Percentiles rank a stretch among this genome's conserved stretches.
phyloP scores from a whole-genome alignment of 73 alveolate species.

The Diophrys appendiculata region DNA sequence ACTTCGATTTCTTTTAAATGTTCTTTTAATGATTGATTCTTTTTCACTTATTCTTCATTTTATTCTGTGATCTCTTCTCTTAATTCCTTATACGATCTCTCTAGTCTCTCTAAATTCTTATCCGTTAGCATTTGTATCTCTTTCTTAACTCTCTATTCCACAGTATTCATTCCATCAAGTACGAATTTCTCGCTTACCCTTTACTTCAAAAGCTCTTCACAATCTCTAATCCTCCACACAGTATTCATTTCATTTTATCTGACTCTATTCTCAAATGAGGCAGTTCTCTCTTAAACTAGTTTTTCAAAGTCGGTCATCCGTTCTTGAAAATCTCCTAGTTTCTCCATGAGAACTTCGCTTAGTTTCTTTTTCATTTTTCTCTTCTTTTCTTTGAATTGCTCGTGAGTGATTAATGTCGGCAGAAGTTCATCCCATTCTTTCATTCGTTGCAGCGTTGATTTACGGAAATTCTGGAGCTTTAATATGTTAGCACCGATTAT shows the following conservation, averaged over 20 bases:
- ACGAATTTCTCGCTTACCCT: constrained; percentile 49
- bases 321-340: constrained; percentile 12
- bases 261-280: constrained; percentile 15
- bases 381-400: constrained; percentile 15
- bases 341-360: constrained; percentile 2
- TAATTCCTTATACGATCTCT: neutral
- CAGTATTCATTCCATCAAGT: constrained; percentile 32
- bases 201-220: constrained; percentile 38
- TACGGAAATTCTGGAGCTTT: neutral
- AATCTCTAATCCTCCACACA: constrained; percentile 61
- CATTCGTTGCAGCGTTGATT: neutral
- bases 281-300: constrained; percentile 7
- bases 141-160: constrained; percentile 42
- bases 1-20: neutral
- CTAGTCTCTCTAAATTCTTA: constrained; percentile 2
- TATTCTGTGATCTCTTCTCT: neutral
- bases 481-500: constrained; percentile 33
- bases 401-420: neutral
- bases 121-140: constrained; percentile 1
- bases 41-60: neutral
- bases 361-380: constrained; percentile 20
- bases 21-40: neutral
- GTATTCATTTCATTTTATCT: constrained; percentile 35
- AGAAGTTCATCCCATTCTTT: neutral
- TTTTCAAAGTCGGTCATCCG: constrained; percentile 9